Evolutionary conservation across 345 rosid genomes (phyloP).

Genomic region (Citrus maxima): DNA sequence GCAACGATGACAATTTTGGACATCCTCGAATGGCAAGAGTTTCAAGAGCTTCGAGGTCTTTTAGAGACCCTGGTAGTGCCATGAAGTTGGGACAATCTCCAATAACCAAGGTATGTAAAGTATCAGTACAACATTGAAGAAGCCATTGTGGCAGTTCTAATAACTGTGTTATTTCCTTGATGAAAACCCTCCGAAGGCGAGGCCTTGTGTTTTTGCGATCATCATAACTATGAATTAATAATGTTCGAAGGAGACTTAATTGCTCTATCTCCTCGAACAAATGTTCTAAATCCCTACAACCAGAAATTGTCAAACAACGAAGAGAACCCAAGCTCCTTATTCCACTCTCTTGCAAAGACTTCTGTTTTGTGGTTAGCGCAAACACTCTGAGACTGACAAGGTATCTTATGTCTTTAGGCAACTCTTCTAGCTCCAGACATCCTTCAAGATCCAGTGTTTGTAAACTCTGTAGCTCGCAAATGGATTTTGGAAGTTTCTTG

Average conservation of each 20-base stretch:
- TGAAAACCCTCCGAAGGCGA: constrained; percentile 11
- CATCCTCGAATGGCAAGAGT: constrained; percentile 11
- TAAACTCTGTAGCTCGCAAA: constrained; percentile 16
- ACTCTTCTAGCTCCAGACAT: background rate
- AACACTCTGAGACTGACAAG: constrained; percentile 13
- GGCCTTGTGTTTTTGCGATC: background rate
- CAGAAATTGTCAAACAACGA: background rate
- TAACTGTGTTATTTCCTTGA: constrained; percentile 11
- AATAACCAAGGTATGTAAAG: background rate
- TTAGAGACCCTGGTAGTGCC: constrained; percentile 15
- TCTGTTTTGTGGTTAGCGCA: background rate
- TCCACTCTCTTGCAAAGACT: background rate
- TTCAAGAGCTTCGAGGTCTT: constrained; percentile 2
- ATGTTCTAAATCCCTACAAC: background rate
- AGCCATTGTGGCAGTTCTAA: constrained; percentile 27
- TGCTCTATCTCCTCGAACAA: constrained; percentile 12
- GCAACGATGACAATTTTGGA: constrained; percentile 10
- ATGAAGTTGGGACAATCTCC: constrained; percentile 15
- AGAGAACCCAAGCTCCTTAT: background rate
- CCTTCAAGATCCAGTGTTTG: background rate
- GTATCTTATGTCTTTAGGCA: constrained; percentile 12
- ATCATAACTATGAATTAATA: background rate
- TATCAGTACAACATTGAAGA: constrained; percentile 9
- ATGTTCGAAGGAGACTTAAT: constrained; percentile 14
- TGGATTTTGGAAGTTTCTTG: constrained; percentile 11